A percentile compares a stretch with the other conserved stretches of the same genome.
These are phyloP conservation scores for Bonia amplexicaulis DNA, from an alignment of 176 grass and related monocot species.

Conservation along the genomic window DNA sequence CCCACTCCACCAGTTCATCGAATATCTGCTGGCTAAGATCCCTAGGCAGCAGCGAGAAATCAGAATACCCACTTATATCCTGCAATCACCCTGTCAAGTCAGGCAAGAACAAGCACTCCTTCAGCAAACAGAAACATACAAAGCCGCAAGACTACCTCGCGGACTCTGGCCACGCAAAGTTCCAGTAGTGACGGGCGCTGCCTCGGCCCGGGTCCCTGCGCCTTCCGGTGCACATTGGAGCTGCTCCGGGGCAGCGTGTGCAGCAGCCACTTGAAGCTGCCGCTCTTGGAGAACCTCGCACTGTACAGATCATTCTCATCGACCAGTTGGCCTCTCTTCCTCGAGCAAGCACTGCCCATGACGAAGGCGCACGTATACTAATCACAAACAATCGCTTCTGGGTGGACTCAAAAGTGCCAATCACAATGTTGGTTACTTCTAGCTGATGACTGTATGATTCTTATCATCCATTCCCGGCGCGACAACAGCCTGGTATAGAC, in stretches of 20 bases:
- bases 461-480: neutral
- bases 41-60: conserved; percentile 78
- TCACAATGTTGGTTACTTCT: neutral
- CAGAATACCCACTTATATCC: conserved; percentile 75
- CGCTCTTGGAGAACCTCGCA: conserved; percentile 77
- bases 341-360: conserved; percentile 93
- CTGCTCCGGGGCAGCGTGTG: conserved; percentile 56
- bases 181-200: conserved; percentile 72
- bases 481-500: neutral
- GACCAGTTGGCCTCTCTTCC: conserved; percentile 61
- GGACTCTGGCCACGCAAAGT: conserved; percentile 75
- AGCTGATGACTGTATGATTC: neutral
- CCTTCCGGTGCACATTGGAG: conserved; percentile 27
- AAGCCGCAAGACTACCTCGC: conserved; percentile 44
- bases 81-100: conserved; percentile 39
- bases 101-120: neutral
- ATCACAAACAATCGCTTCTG: conserved; percentile 1
- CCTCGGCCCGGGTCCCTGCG: conserved; percentile 25
- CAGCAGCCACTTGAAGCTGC: conserved; percentile 84
- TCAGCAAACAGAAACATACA: conserved; percentile 10
- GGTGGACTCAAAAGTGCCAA: neutral
- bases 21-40: conserved; percentile 99
- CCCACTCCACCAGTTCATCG: conserved; percentile 65
- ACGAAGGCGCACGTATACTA: neutral
- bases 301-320: conserved; percentile 50